Conservation (phyloP, 805 yeast genomes). For the Zygoascus flipseniorum region DNA sequence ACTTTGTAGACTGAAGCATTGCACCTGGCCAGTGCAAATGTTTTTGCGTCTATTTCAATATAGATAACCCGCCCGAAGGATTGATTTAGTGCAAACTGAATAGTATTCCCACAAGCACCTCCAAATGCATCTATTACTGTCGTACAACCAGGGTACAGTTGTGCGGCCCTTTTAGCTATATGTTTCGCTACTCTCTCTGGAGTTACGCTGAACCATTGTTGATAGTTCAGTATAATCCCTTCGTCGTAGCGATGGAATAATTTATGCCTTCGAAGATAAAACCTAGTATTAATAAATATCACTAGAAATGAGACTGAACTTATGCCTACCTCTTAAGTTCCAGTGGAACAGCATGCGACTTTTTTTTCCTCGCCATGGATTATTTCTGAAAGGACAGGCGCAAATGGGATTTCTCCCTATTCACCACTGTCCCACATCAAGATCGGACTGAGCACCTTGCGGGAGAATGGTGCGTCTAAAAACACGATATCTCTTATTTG, state of each 20-base stretch:
- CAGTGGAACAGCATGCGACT: neutral
- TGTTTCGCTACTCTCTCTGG: conserved; percentile 63
- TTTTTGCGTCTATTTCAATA: conserved; percentile 21
- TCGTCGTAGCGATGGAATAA: conserved; percentile 58
- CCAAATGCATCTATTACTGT: conserved; percentile 60
- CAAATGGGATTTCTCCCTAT: neutral
- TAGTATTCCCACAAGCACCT: conserved; percentile 84
- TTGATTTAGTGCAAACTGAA: conserved; percentile 52
- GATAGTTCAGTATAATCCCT: conserved; percentile 61
- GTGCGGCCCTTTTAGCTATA: conserved; percentile 21
- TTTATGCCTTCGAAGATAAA: conserved; percentile 37
- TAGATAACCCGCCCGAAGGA: conserved; percentile 13
- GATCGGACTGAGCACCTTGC: no score
- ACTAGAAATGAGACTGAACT: neutral
- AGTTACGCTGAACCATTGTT: conserved; percentile 83
- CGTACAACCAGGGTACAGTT: conserved; percentile 14
- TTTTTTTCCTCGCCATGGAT: conserved; percentile 3
- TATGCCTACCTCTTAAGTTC: conserved; percentile 1
- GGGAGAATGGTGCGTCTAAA: conserved; percentile 74
- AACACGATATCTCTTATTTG: conserved; percentile 76
- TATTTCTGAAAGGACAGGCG: neutral
- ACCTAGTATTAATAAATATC: conserved; percentile 1
- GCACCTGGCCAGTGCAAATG: conserved; percentile 28
- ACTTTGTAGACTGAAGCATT: conserved; percentile 62
- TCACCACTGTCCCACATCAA: no score